Base-by-base conservation (phyloP, 768 basidiomycete genomes). In the Tricholoma furcatifolium region DNA sequence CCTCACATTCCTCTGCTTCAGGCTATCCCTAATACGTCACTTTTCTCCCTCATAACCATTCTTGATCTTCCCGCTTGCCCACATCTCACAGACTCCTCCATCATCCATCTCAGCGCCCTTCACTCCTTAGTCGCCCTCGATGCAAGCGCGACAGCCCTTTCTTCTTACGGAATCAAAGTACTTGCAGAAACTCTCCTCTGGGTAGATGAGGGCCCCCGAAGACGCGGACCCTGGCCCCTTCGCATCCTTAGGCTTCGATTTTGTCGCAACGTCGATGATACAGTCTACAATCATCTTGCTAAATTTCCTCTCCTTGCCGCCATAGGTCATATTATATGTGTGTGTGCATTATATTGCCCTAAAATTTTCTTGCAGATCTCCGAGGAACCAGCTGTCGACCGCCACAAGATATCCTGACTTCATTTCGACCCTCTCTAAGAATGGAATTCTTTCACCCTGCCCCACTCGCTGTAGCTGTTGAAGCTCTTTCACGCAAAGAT, bases 11-110 rank as follows among this genome's bases (percentile, higher is more conserved):
- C 78, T 2, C 67, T 80, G 12, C 76, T 90, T 11, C 87, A 88
- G 56, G 57, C 56, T 14, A 79, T 90, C 38, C 75, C 77, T 1
- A 68, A 75, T 40, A 81, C 84, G 0, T 60, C 73, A 2, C 61
- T 77, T 20, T 91, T 88, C 63, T 74, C 86, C 2, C 73, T 91
- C 30, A 55, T 91, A 48, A 86, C 88, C 5, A 63, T 88, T 10
- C 65, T 92, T 20, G 75, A 86, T 43, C 70, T 91, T 8, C 74
- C 80, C 3, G 65, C 73, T 5, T 85, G 85, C 57, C 49, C 53
- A 10, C 71, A 79, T n/a, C 71, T 91, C 0, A 79, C 74, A 23
- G 89, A 91, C 64, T 67, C 77, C 21, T 79, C 76, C 43, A 72
- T 88, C 21, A 51, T 74, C 36, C 62, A 68, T 8, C 70, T 91